Base-by-base conservation (phyloP, 768 basidiomycete genomes). In the Mycena leptocephala region DNA sequence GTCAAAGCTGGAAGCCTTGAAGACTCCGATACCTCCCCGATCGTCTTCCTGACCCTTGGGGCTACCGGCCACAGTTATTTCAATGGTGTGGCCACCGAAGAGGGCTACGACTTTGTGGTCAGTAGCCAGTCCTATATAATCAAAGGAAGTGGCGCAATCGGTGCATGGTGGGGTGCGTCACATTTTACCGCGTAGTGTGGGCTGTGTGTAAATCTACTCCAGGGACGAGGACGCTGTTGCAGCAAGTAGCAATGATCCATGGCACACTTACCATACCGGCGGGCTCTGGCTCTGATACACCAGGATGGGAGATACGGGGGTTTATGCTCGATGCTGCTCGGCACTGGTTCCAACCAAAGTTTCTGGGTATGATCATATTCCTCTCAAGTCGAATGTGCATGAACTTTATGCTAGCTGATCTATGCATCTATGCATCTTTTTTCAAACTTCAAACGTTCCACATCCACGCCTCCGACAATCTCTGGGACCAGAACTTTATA, bases 291-390 rank as follows among this genome's bases (percentile, higher is more conserved):
- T 78, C 81, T 0, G 88, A 89, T 78, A 77, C 83, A 16, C 88
- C 88, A 0, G 87, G 87, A 2, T 88, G 88, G 87, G 87, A 86
- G 62, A 80, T 87, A 3, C 85, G 87, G 41, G 88, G 88, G 0
- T 87, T 89, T 78, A 87, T 89, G 88, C 81, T 89, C 2, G 88
- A 89, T 72, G 85, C 82, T 8, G 88, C 87, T n/a, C 83, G 88
- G 10, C 88, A 89, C 75, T 88, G 86, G 86, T 89, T 86, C 64
- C 79, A 84, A 7, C 80, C 85, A 0, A 81, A 81, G 13, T 88
- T 89, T 72, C 80, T 88, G 20, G 80, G 87, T 84, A 37, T n/a
- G 16, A 32, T 30, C 22, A 51, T 37, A 66, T 65, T 7, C 22
- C n/a, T 76, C 13, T 69, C 24, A 51, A 30, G 9, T 67, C 61